Evolutionary conservation across 495 filamentous ascomycete species (phyloP), one percentile per base, ranked within the genome.

Genomic region (Margaritispora aquatica): DNA sequence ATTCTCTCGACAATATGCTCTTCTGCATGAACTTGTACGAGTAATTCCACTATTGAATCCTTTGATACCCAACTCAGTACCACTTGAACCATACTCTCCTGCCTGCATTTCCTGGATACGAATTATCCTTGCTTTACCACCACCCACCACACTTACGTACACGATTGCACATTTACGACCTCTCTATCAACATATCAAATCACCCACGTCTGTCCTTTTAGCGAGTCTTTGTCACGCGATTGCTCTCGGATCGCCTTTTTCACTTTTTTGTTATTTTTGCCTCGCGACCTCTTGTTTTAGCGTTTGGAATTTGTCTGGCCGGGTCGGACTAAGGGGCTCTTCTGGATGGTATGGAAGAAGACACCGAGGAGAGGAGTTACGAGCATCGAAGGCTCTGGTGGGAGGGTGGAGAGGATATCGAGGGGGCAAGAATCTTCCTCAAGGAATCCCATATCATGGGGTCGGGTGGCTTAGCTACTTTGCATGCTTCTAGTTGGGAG

Each of bases 131-230:
- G 24, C 48, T 23, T 22, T 4, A 7, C 21, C 21, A 19, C 17
- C 4, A 4, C 13, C 48, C 19, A 51, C 10, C 24, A 29, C 50
- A 52, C 24, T 21, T n/a, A 26, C 24, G 24, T n/a, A 11, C 8
- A n/a, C 21, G 9, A 11, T n/a, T 11, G 15, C 19, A 54, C 10
- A 54, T 22, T 24, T 38, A 57, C 29, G 57, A 59, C 51, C 23
- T 59, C 19, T 26, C 36, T 29, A 21, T 21, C 47, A 55, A 3
- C 53, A 27, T n/a, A 23, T 26, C 41, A 21, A 13, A 11, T n/a
- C 31, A 31, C 44, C 48, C 46, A n/a, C 51, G 9, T 57, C 54
- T 66, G 60, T 62, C 60, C 19, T 53, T 55, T 63, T 66, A 66
- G 64, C 64, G 64, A 66, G 51, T 41, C 54, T 57, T 53, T 57